Percentiles rank a stretch among this genome's conserved stretches.
These are phyloP conservation scores for Rubroboletus satanas DNA, from an alignment of 768 basidiomycete genomes.

Conservation along the genomic window DNA sequence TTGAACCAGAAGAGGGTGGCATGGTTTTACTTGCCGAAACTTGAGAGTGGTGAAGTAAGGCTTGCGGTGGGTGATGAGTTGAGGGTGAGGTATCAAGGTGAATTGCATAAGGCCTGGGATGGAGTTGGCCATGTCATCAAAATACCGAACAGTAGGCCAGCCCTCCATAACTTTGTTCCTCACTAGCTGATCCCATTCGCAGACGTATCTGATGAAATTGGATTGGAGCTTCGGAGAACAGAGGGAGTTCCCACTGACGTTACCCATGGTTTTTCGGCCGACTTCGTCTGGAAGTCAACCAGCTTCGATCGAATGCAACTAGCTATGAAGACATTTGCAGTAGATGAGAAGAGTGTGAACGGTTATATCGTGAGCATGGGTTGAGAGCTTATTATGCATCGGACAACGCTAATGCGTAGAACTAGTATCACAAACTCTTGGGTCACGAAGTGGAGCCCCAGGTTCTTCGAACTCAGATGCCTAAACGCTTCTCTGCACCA, in stretches of 20 bases:
- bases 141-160: constrained; percentile 88
- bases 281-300: constrained; percentile 99
- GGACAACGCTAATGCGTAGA: constrained; percentile 1
- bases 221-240: constrained; percentile 81
- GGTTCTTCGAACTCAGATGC: constrained; percentile 86
- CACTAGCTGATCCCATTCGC: constrained; percentile 8
- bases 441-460: constrained; percentile 98
- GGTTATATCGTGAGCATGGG: constrained; percentile 84
- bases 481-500: constrained; percentile 95
- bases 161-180: background rate
- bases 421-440: constrained; percentile 94
- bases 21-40: constrained; percentile 94
- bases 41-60: constrained; percentile 97
- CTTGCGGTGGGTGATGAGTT: constrained; percentile 96
- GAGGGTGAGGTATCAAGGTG: constrained; percentile 82
- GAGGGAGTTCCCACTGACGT: constrained; percentile 94
- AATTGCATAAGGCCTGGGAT: constrained; percentile 92
- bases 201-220: constrained; percentile 99
- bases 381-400: background rate
- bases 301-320: constrained; percentile 99
- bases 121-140: constrained; percentile 98
- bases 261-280: constrained; percentile 93
- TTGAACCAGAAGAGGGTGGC: constrained; percentile 99
- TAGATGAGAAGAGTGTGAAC: constrained; percentile 98
- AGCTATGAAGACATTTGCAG: constrained; percentile 99